Conservation (phyloP, 2,329 filamentous ascomycete genomes). For the Aaosphaeria pasadenensis region DNA sequence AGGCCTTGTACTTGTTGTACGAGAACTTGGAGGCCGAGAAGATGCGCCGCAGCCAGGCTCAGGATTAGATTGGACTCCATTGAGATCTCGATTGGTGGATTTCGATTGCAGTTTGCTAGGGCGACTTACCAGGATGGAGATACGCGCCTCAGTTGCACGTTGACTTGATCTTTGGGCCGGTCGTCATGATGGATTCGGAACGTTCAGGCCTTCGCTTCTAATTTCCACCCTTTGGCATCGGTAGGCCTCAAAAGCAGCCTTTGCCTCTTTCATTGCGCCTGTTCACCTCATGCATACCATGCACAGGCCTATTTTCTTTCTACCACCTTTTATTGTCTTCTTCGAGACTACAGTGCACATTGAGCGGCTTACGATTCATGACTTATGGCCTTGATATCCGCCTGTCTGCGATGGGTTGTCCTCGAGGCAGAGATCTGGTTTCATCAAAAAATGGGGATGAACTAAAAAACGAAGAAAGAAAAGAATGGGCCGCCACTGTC, state of each 20-base stretch:
- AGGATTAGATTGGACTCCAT: conserved; percentile 43
- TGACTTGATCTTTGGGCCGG: not conserved
- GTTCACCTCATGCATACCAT: conserved; percentile 32
- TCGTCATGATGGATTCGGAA: not conserved
- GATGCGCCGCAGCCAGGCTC: conserved; percentile 82
- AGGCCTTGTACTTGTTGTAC: conserved; percentile 91
- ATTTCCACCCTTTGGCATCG: not conserved
- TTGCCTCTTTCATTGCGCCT: conserved; percentile 28
- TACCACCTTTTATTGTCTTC: conserved; percentile 26
- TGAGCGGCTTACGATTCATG: conserved; percentile 42
- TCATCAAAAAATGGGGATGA: conserved; percentile 18
- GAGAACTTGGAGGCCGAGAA: conserved; percentile 99
- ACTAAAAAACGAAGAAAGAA: conserved; percentile 6
- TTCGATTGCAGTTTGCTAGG: not conserved
- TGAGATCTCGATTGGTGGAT: not conserved
- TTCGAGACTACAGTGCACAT: conserved; percentile 29
- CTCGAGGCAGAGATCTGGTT: conserved; percentile 17
- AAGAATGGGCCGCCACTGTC: conserved; percentile 1
- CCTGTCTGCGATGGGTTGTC: conserved; percentile 21
- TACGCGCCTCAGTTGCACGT: no score
- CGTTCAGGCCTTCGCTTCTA: not conserved
- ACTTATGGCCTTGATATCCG: conserved; percentile 42
- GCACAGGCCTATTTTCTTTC: conserved; percentile 28
- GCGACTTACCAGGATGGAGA: not conserved
- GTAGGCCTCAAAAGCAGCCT: conserved; percentile 26